Evolutionary conservation across 2,329 filamentous ascomycete genomes (phyloP), one percentile per base, ranked within the genome.

Genomic region (Cordyceps cateniannulata): DNA sequence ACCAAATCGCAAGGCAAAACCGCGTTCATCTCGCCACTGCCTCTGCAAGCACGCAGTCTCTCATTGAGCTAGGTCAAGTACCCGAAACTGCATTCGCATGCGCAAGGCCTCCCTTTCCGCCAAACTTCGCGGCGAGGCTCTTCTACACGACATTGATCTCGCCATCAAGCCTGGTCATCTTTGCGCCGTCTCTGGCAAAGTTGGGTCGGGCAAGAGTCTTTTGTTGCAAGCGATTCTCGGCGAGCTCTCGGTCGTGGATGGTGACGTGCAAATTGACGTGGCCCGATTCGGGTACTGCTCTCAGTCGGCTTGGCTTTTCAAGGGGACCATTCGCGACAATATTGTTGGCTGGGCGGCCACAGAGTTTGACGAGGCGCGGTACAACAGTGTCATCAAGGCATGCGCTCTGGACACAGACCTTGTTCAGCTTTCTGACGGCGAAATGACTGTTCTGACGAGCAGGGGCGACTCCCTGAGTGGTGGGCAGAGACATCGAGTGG

Each of bases 401-500:
- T 69, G 67, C 25, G 64, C 64, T 1, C 51, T 70, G 0, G 52
- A 61, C 1, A 48, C 38, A 2, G 68, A 68, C 38, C 63, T 70
- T 22, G 54, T 62, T n/a, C 61, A 65, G 6, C 40, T 70, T 9
- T 42, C 64, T 2, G 45, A 64, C n/a, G 67, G 68, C 5, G 67
- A 70, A 22, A 58, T 62, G 8, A 65, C 66, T 1, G 49, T 52
- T 22, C 61, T 66, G 3, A 67, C 68, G 3, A 64, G 63, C 12
- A 64, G 63, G 3, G 69, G 69, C 3, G 63, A 64, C 7, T 62
- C 63, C 3, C 63, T 70, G 0, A 69, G 67, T 47, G 69, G 68
- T n/a, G 69, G 69, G 2, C 68, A 70, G 59, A 67, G 67, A 35
- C 65, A 66, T 60, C 65, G 35, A 29, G 8, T 29, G 27, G 8